phyloP scores from a whole-genome alignment of 257 asterid genomes.

The Solanum tacnaense region DNA sequence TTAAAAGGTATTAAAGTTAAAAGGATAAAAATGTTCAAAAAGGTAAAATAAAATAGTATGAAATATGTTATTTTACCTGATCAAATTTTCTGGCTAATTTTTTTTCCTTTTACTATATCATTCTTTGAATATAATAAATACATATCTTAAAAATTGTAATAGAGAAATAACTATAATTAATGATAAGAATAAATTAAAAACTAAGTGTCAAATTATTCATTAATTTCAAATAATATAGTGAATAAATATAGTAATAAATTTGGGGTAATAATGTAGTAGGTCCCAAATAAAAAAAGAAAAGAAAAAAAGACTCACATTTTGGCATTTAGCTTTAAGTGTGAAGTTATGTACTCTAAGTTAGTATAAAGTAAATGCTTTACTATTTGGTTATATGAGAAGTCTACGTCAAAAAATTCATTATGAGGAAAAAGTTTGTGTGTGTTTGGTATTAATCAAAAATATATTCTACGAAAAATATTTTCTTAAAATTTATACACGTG shows the following conservation, averaged over 20 bases:
- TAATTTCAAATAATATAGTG: too few species aligned
- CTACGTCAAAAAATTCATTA: background rate
- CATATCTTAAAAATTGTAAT: too few species aligned
- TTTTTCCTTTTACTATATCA: too few species aligned
- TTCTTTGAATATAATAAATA: too few species aligned
- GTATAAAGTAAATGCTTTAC: background rate
- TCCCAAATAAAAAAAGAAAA: background rate
- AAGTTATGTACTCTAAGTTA: background rate
- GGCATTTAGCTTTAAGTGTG: background rate
- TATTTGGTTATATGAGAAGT: background rate
- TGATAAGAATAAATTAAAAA: fast-evolving
- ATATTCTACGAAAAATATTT: background rate
- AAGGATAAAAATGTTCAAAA: too few species aligned
- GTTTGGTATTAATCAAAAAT: background rate
- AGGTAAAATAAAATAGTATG: too few species aligned
- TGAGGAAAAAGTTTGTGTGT: background rate
- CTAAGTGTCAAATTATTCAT: fast-evolving
- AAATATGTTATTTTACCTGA: too few species aligned
- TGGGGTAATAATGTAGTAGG: background rate
- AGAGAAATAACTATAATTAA: too few species aligned
- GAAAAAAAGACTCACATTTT: background rate
- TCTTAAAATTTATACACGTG: fast-evolving
- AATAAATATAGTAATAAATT: fast-evolving
- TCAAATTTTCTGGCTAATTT: too few species aligned
- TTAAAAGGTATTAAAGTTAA: too few species aligned